phyloP scores from a whole-genome alignment of 106 monocot genomes.

The Dioscorea dumetorum region DNA sequence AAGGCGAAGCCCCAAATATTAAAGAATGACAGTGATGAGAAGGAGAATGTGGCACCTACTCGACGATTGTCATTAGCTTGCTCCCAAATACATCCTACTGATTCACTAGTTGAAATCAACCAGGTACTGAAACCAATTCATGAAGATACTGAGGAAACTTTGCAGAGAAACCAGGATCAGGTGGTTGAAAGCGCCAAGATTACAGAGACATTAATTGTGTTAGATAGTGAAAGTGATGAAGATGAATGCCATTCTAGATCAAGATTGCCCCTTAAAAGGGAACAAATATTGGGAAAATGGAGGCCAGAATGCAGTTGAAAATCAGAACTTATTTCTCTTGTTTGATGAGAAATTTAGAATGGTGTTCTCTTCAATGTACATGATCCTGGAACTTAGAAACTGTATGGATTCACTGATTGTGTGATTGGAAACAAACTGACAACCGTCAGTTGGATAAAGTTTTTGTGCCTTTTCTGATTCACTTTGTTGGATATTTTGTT shows the following conservation, averaged over 20 bases:
- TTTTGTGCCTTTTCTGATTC: no score
- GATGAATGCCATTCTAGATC: slow-evolving; percentile 17
- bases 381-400: neutral
- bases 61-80: slow-evolving; percentile 8
- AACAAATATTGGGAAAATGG: slow-evolving; percentile 13
- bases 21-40: slow-evolving; percentile 16
- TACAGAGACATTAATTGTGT: slow-evolving; percentile 40
- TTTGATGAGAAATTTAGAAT: neutral
- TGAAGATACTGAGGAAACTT: neutral
- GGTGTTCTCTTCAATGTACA: neutral
- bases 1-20: slow-evolving; percentile 3
- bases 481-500: no score
- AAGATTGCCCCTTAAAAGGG: slow-evolving; percentile 29
- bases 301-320: neutral
- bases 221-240: slow-evolving; percentile 81
- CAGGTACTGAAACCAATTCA: neutral
- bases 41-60: slow-evolving; percentile 29
- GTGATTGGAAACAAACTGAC: no score
- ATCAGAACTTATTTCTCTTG: neutral
- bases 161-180: neutral
- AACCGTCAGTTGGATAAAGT: no score
- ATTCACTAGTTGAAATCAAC: slow-evolving; percentile 3
- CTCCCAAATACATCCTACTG: neutral
- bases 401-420: no score
- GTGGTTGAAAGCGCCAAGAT: slow-evolving; percentile 5